Base-by-base conservation (phyloP, 805 yeast genomes). In the Diddensiella transvaalensis region DNA sequence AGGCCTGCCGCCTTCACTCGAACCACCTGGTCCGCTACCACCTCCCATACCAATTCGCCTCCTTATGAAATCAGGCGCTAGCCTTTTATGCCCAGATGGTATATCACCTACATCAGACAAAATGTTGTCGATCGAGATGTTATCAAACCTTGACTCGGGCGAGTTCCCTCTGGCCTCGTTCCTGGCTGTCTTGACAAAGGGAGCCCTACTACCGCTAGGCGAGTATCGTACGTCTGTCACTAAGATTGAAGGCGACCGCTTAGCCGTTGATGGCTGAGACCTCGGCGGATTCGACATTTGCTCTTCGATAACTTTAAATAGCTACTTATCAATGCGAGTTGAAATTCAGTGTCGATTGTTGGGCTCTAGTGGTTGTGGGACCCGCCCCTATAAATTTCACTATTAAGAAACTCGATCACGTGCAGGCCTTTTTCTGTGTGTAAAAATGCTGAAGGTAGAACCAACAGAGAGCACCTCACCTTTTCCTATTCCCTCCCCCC, bases 181-280 rank as follows among this genome's bases (percentile, higher is more conserved):
- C 13, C 37, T 21, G 17, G 30, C 40, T 10, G 35, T 35, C 33
- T 45, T 44, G 19, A 49, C 77, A 64, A 52, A 66, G 17, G 69
- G 70, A 4, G 72, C 68, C 22, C 69, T 55, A 48, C 40, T 53
- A 50, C 53, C 73, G 73, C 19, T 71, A 66, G 51, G 47, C 67
- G 72, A 50, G 70, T 70, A 75, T 51, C 98, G 73, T 2, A 87
- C 80, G 68, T 90, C 98, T 0, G 98, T 91, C 33, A 90, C 98
- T 49, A 90, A 74, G 60, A 90, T 90, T 1, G 96, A 87, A 8
- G 98, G 97, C 24, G 96, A 87, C 58, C 97, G 70, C 59, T 86
- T 87, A 11, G 96, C 87, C 3, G 86, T 82, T 2, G 85, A 35
- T 17, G 15, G 17, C 21, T 35, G 38, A 8, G 38, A 18, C 21